Evolutionary conservation across 305 asterid species (phyloP).

Genomic region (Fraxinus ornus): DNA sequence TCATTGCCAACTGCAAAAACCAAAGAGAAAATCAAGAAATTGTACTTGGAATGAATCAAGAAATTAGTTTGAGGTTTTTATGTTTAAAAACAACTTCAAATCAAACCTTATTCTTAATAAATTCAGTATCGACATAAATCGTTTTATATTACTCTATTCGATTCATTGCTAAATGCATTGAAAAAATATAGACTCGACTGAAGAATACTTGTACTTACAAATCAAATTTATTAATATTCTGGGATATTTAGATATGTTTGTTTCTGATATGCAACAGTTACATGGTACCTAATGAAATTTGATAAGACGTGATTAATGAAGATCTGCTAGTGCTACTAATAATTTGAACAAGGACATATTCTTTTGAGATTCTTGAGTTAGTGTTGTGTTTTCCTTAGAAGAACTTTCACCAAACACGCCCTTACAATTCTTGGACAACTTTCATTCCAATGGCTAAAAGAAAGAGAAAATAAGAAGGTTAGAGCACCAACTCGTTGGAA

Average conservation of each 20-base stretch:
- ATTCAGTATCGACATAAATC: not conserved
- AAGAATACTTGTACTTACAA: slow-evolving; percentile 24
- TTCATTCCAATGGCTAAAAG: no score
- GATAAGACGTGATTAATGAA: no score
- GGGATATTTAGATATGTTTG: not conserved
- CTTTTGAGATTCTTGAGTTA: not conserved
- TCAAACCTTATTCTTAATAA: no score
- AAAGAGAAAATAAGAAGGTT: not conserved
- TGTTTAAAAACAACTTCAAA: no score
- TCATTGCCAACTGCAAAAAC: slow-evolving; percentile 20
- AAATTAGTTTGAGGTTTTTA: no score
- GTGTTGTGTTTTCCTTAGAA: no score
- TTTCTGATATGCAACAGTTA: not conserved
- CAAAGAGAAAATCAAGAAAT: not conserved
- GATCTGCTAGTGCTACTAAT: no score
- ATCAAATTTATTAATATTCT: no score
- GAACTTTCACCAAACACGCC: no score
- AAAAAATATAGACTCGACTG: not conserved
- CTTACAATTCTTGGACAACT: not conserved
- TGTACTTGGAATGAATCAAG: not conserved
- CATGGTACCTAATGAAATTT: not conserved
- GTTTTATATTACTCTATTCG: not conserved
- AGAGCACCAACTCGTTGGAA: no score
- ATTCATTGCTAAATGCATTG: not conserved
- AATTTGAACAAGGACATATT: not conserved